Evolutionary conservation across 2,329 filamentous ascomycete species (phyloP).

Genomic region (Colletotrichum lupini): DNA sequence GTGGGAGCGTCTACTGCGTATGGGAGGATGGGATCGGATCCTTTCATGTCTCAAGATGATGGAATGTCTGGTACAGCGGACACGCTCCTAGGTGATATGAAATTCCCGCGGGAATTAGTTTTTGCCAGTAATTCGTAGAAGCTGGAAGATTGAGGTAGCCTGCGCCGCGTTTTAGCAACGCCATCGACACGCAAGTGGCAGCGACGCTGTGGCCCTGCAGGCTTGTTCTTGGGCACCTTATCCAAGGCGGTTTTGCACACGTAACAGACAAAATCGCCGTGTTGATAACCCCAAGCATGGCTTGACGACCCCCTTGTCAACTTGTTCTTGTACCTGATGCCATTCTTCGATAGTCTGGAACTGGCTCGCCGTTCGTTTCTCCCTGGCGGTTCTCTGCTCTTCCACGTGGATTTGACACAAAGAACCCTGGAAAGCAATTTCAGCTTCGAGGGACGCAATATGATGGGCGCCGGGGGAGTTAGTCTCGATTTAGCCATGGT

Average conservation of each 20-base stretch:
- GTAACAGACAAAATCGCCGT: neutral
- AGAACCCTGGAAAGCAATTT: constrained; percentile 6
- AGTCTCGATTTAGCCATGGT: constrained; percentile 1
- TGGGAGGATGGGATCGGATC: neutral
- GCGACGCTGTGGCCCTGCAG: neutral
- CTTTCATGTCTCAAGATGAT: neutral
- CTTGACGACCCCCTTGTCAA: neutral
- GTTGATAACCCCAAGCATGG: neutral
- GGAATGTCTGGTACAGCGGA: neutral
- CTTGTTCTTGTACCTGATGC: neutral
- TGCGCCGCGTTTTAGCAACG: neutral
- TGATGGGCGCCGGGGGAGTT: neutral
- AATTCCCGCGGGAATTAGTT: neutral
- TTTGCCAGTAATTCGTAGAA: neutral
- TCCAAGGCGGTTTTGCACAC: neutral
- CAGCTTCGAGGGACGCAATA: neutral
- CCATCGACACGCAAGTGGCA: neutral
- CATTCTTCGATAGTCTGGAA: neutral
- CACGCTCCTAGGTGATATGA: neutral
- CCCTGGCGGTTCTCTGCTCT: neutral
- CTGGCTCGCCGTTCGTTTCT: neutral
- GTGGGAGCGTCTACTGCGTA: neutral
- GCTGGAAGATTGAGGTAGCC: neutral
- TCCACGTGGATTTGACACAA: constrained; percentile 20
- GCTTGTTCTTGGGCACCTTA: neutral